phyloP scores from a whole-genome alignment of 202 grass and related monocot genomes.

The Hordeum pubiflorum region DNA sequence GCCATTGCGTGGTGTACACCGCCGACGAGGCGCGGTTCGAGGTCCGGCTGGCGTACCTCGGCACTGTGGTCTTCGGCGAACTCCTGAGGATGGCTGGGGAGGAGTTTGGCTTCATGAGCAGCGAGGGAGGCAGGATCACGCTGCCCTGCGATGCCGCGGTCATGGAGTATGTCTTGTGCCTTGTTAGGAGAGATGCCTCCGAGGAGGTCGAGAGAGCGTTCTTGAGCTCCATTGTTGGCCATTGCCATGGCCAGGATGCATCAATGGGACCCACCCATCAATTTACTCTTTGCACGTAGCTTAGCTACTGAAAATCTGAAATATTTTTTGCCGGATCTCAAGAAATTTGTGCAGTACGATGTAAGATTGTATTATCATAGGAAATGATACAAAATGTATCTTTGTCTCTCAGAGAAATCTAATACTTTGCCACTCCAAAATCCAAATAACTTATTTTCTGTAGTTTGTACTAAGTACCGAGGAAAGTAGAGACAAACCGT shows the following conservation, averaged over 20 bases:
- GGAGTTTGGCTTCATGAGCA: conserved; percentile 32
- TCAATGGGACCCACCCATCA: not conserved
- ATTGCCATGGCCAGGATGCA: conserved; percentile 19
- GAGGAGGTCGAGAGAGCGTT: conserved; percentile 29
- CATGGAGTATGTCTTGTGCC: conserved; percentile 35
- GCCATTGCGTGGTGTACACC: not conserved
- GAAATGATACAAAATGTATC: not conserved
- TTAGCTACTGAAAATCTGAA: not conserved
- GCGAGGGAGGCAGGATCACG: conserved; percentile 34
- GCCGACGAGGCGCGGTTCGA: too few species aligned
- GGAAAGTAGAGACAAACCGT: not conserved
- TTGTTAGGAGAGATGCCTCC: conserved; percentile 32
- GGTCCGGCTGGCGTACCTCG: too few species aligned
- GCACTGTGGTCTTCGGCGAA: conserved; percentile 12
- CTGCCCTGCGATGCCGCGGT: conserved; percentile 32
- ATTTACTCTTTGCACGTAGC: conserved; percentile 23
- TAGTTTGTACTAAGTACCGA: not conserved
- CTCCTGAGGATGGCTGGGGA: conserved; percentile 40
- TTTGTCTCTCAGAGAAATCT: not conserved
- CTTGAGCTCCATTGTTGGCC: conserved; percentile 26
- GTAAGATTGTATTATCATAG: not conserved
- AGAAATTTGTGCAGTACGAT: not conserved
- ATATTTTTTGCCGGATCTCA: not conserved
- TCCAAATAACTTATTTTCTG: not conserved
- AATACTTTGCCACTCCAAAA: not conserved